Base-by-base conservation (phyloP, 306 rosid genomes). In the peach (Prunus persica) region DNA sequence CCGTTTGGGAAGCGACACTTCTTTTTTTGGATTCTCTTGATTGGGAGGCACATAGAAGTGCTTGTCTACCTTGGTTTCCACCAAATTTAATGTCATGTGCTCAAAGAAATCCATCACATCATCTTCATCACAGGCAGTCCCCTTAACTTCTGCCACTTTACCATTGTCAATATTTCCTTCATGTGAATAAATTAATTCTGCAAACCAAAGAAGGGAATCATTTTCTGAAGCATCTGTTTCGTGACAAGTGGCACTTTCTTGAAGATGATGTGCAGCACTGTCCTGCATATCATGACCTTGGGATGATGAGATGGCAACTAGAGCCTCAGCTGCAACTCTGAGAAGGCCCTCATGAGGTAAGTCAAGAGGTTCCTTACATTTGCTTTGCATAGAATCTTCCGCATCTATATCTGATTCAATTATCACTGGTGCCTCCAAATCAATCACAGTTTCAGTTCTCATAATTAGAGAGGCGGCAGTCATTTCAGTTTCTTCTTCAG, bases 241-340 rank as follows among this genome's bases (percentile, higher is more conserved):
- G 67, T 63, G n/a, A 57, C 76, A 28, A 50, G 72, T 78, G 73
- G 79, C 41, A 47, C 32, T n/a, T 70, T 69, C 83, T 45, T 49
- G 65, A 74, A 61, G 49, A 50, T 43, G 65, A 60, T 52, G 55
- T 3, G 18, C 19, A 30, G 64, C 52, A 58, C n/a, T 66, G 20
- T 60, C 76, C n/a, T 70, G 69, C 73, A 63, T 57, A 24, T 63
- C 73, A 25, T 41, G 77, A 69, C 75, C 67, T 66, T 71, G 83
- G n/a, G 74, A 56, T 19, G 90, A 83, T 30, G 98, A 89, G 61
- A 92, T 83, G 64, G 87, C 83, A 80, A 90, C 83, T 74, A 89
- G 84, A 69, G 97, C 88, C 80, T 88, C 90, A n/a, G 96, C 97
- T 72, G 92, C 98, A 71, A 69, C 47, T 58, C 58, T 77, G 65